Evolutionary conservation across 2,329 filamentous ascomycete species (phyloP).

Genomic region (Periglandula ipomoeae): DNA sequence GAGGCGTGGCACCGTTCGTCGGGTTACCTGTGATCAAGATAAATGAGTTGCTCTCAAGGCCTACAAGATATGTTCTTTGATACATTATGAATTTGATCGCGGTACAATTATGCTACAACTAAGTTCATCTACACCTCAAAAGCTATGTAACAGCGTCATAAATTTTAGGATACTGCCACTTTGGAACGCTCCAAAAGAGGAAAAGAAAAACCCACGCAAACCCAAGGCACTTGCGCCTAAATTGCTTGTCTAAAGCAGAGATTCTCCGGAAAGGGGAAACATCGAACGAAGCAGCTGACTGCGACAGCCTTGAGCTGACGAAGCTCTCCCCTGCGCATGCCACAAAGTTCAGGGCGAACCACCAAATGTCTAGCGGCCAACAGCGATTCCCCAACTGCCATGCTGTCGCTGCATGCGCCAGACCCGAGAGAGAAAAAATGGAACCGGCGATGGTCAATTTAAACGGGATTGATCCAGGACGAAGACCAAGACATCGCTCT

Average conservation of each 20-base stretch:
- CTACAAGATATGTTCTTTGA: not conserved
- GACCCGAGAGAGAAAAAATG: not conserved
- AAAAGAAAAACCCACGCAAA: not conserved
- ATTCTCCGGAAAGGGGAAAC: not conserved
- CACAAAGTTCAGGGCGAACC: not conserved
- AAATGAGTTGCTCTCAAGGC: not conserved
- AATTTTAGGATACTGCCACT: not conserved
- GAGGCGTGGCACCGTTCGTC: not conserved
- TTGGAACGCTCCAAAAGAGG: not conserved
- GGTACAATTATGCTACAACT: not conserved
- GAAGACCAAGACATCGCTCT: not conserved
- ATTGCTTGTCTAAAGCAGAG: not conserved
- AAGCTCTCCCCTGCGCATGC: not conserved
- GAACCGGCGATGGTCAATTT: not conserved
- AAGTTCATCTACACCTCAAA: not conserved
- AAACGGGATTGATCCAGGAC: not conserved
- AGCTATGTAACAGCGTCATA: not conserved
- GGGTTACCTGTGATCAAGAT: not conserved
- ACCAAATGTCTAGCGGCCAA: not conserved
- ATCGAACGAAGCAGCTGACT: not conserved
- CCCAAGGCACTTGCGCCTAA: not conserved
- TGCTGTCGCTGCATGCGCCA: not conserved
- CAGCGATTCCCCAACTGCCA: not conserved
- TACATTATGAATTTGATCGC: not conserved
- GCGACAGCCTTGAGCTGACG: not conserved